Evolutionary conservation across 768 basidiomycete species (phyloP), one percentile per base, ranked within the genome.

Genomic region (Collybia sp.): DNA sequence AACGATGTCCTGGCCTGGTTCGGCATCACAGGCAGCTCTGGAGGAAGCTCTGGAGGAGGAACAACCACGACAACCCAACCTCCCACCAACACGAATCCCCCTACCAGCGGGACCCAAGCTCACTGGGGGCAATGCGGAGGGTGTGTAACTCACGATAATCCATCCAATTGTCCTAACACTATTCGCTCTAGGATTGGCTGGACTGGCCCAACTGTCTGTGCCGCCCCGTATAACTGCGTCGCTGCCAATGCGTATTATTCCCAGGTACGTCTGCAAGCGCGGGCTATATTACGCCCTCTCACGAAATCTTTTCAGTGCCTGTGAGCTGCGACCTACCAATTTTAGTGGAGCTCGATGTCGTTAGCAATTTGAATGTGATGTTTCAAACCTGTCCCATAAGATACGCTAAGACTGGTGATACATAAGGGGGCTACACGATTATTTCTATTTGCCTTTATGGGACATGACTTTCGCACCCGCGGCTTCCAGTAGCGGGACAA

Each of bases 1-100:
- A 64, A 63, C 40, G 68, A 75, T 42, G 73, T 71, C 37, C 61
- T 79, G 41, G 57, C 58, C 30, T 79, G 70, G 69, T 75, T 78
- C 49, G 75, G 75, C 30, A 63, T 78, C 46, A 68, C 63, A 30
- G 65, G 61, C 1, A 53, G 51, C n/a, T n/a, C n/a, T n/a, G n/a
- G n/a, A n/a, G 42, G 50, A n/a, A 48, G 44, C 40, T 43, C 48
- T 10, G 44, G 53, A 3, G 57, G 49, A 10, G 19, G 31, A 11
- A 35, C 56, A 19, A 20, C 56, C 3, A 47, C 53, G 6, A 51
- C 60, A 2, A 43, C 53, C 32, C 44, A 56, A 0, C 48, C 54
- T 16, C 42, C 57, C 2, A 48, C 50, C 4, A 37, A 56, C 2
- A 53, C 60, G 25, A 52, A 54, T 3, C 40, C 52, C 12, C 53